Evolutionary conservation across 257 asterid species (phyloP).

Genomic region (Primulina huaijiensis): DNA sequence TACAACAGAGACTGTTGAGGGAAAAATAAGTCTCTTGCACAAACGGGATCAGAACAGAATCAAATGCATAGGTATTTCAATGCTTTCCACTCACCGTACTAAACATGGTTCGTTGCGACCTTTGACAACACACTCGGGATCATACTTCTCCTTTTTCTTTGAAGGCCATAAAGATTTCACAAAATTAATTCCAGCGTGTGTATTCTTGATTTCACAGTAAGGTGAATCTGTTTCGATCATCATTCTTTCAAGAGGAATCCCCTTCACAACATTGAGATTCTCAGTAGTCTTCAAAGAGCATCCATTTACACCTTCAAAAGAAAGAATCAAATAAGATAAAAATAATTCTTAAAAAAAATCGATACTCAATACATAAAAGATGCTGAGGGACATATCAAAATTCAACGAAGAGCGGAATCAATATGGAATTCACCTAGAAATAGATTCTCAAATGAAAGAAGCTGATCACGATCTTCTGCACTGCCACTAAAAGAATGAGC

Average conservation of each 20-base stretch:
- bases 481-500: conserved; percentile 93
- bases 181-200: conserved; percentile 71
- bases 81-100: conserved; percentile 59
- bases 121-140: conserved; percentile 69
- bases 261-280: conserved; percentile 84
- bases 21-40: neutral
- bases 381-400: conserved; percentile 22
- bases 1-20: neutral
- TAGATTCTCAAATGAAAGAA: conserved; percentile 65
- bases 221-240: conserved; percentile 99
- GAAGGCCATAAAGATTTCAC: conserved; percentile 86
- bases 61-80: conserved; percentile 20
- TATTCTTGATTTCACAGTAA: conserved; percentile 86
- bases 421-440: conserved; percentile 54
- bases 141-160: conserved; percentile 86
- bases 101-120: conserved; percentile 97
- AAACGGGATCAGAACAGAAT: conserved; percentile 1
- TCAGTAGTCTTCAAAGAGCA: conserved; percentile 79
- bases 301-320: conserved; percentile 67
- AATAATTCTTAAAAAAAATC: neutral
- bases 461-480: conserved; percentile 78
- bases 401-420: conserved; percentile 15
- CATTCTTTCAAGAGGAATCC: conserved; percentile 73
- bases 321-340: conserved; percentile 17
- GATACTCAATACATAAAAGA: neutral